These are phyloP conservation scores for Solanum hybrid DNA, from an alignment of 305 asterid genomes.

Conservation along the genomic window DNA sequence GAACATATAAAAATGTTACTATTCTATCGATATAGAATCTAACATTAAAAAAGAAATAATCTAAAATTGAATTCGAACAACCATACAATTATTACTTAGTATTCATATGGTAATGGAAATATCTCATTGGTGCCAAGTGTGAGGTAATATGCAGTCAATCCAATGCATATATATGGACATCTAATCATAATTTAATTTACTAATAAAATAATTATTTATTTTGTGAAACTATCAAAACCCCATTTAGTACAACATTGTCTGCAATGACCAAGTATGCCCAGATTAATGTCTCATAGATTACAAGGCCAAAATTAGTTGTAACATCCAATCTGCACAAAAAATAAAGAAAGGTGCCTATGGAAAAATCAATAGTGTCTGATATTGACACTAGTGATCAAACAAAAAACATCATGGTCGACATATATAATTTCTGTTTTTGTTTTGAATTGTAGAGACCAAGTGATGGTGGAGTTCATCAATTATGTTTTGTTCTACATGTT, in stretches of 20 bases:
- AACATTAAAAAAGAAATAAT: neutral
- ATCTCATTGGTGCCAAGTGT: neutral
- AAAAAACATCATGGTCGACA: conserved; percentile 1
- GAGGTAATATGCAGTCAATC: neutral
- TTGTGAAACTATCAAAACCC: neutral
- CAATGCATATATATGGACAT: neutral
- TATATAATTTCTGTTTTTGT: neutral
- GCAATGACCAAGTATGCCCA: neutral
- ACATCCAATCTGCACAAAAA: neutral
- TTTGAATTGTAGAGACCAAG: neutral
- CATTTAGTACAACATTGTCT: neutral
- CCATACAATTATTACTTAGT: neutral
- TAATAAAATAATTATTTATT: no score
- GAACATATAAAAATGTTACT: neutral
- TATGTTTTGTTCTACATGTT: neutral
- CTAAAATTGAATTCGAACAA: neutral
- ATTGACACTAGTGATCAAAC: neutral
- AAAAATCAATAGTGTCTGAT: neutral
- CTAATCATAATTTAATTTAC: neutral
- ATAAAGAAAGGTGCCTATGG: neutral
- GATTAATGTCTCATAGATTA: neutral
- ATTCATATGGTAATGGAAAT: neutral
- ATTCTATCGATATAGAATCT: neutral
- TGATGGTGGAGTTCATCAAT: neutral
- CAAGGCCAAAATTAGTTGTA: neutral